These are phyloP conservation scores for Monosporascus sp. DNA, from an alignment of 2,329 filamentous ascomycete genomes.

Conservation along the genomic window DNA sequence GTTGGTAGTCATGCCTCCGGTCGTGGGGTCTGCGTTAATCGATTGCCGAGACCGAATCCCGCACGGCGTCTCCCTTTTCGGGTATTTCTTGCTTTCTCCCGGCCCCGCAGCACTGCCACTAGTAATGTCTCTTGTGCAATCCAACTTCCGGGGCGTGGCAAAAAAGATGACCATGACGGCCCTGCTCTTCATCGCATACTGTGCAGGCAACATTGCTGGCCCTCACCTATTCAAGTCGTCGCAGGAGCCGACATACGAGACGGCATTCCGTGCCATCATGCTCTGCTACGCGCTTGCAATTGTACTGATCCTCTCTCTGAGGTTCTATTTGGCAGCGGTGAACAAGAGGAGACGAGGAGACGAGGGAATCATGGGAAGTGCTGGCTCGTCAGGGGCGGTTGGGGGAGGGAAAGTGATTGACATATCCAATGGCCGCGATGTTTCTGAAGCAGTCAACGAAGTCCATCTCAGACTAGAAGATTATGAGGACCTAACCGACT, in stretches of 20 bases:
- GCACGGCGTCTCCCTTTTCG: slow-evolving; percentile 45
- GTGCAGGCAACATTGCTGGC: slow-evolving; percentile 50
- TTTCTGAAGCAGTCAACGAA: slow-evolving; percentile 27
- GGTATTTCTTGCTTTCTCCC: slow-evolving; percentile 52
- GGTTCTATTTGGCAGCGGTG: slow-evolving; percentile 41
- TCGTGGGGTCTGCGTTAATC: slow-evolving; percentile 49
- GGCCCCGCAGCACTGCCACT: slow-evolving; percentile 51
- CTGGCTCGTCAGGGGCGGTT: slow-evolving; percentile 35
- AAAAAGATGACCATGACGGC: slow-evolving; percentile 58
- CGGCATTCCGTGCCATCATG: slow-evolving; percentile 51
- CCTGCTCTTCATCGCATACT: slow-evolving; percentile 51
- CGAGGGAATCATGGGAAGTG: slow-evolving; percentile 42
- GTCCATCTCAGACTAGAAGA: slow-evolving; percentile 38
- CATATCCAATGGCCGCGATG: slow-evolving; percentile 15
- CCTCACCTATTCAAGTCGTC: slow-evolving; percentile 48
- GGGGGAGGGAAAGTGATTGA: slow-evolving; percentile 31
- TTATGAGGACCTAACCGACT: slow-evolving; percentile 56
- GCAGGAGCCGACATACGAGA: slow-evolving; percentile 47
- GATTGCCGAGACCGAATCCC: slow-evolving; percentile 37
- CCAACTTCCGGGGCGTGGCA: slow-evolving; percentile 51
- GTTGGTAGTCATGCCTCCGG: slow-evolving; percentile 43
- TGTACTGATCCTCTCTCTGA: slow-evolving; percentile 35
- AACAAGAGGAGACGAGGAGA: slow-evolving; percentile 37
- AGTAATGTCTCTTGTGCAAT: slow-evolving; percentile 48
- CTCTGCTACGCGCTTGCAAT: slow-evolving; percentile 50